A percentile compares a stretch with the other conserved stretches of the same genome.
Conservation (phyloP, 371 early-diverging fungal genomes). For the Gilbertella persicaria region DNA sequence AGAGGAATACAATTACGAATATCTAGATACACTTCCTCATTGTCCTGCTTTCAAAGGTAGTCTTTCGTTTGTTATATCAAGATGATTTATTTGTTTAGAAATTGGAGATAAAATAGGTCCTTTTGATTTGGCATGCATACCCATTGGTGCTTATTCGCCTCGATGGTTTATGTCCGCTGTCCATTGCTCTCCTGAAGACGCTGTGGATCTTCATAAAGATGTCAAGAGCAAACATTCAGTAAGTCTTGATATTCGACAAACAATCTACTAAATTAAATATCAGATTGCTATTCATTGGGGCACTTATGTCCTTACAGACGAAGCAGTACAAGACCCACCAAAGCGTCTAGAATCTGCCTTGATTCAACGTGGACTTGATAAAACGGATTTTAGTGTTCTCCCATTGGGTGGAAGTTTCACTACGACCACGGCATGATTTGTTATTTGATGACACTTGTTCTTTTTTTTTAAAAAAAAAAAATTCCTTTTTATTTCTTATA, state of each 20-base stretch:
- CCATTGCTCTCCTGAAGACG: conserved; percentile 79
- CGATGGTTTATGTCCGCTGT: conserved; percentile 69
- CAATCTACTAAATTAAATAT: too few relatives aligned
- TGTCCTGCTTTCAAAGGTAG: conserved; percentile 79
- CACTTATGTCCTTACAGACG: conserved; percentile 55
- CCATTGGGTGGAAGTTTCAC: conserved; percentile 61
- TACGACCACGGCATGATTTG: background rate
- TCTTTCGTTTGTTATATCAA: background rate
- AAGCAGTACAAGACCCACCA: conserved; percentile 62
- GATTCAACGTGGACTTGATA: conserved; percentile 51
- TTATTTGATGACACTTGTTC: background rate
- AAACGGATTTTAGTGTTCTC: conserved; percentile 51
- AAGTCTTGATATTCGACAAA: conserved; percentile 37
- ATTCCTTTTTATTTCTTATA: background rate
- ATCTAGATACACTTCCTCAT: conserved; percentile 51
- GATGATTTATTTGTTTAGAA: conserved; percentile 25
- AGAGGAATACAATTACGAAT: conserved; percentile 30
- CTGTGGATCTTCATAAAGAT: conserved; percentile 76
- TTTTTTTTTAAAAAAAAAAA: conserved; percentile 2
- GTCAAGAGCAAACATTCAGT: conserved; percentile 64
- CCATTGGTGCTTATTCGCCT: conserved; percentile 84
- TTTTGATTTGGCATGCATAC: conserved; percentile 73
- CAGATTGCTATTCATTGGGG: conserved; percentile 46
- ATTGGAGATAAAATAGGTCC: conserved; percentile 74
- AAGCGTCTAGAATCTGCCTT: conserved; percentile 47